Evolutionary conservation across 2,329 filamentous ascomycete species (phyloP), one percentile per base, ranked within the genome.

Genomic region (Ophiocordyceps polyrhachis-furcata): DNA sequence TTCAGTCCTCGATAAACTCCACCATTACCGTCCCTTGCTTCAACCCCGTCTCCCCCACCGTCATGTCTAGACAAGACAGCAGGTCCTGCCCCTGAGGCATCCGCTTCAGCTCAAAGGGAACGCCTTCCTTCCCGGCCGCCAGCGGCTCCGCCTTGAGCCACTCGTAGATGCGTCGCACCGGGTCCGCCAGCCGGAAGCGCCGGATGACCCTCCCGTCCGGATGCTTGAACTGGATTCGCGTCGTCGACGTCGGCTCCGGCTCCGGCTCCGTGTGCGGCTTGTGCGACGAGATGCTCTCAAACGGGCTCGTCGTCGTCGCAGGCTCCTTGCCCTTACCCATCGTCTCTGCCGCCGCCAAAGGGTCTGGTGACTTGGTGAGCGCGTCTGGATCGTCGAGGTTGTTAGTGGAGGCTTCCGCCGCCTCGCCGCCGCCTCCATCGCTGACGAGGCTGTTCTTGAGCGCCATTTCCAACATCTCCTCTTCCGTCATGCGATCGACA

Each of bases 11-110:
- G 7, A 38, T 17, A 38, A 87, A 93, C 61, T 95, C 91, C 52
- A 98, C 81, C 85, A 95, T 95, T 8, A 98, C 81, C 0, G 87
- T 94, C 4, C 83, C 87, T 56, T 93, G 89, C 68, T 91, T 93
- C 53, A 98, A 62, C 0, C 88, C 86, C 0, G 82, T 85, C 56
- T 86, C 81, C 52, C 76, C 76, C 48, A 98, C 83, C 1, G 78
- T 84, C 50, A 72, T 65, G 42, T 87, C 80, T 43, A 95, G 67
- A 45, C 70, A 65, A 17, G 82, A 79, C 40, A 95, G 81, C 47
- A 98, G 64, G 55, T 98, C 91, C 57, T 81, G 81, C 42, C 87
- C 85, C 49, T 68, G 67, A 0, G 73, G 73, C 76, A 93, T 82
- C 49, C 76, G 76, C 60, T 91, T 87, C 51, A 98, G 71, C 60